Evolutionary conservation across 768 basidiomycete genomes (phyloP), one percentile per base, ranked within the genome.

Genomic region (Mycena pura): DNA sequence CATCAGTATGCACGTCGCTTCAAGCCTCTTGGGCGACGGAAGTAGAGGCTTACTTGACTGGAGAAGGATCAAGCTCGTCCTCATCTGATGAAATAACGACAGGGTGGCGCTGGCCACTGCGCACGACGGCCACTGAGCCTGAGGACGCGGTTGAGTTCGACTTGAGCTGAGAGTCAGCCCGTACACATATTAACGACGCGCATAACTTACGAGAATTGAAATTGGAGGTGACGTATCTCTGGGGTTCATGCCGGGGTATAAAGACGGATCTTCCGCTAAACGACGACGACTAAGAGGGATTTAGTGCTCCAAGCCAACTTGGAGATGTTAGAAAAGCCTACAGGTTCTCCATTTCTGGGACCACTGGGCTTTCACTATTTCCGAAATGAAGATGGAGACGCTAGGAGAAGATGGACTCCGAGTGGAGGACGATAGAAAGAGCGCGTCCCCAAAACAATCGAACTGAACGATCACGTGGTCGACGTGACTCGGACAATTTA

Each of bases 1-100:
- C 56, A 43, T 61, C 36, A 65, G 55, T 25, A 53, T 25, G 19
- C 40, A 29, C 45, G 48, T 34, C 36, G 49, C 28, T n/a, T 13
- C 5, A 39, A 44, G 25, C 13, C 24, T 13, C 19, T 13, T 6
- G 17, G 15, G 14, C 13, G n/a, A 22, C 6, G 7, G 3, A 13
- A 14, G n/a, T 6, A 13, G 1, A 9, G 9, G 32, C 50, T 45
- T 38, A 63, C 60, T 60, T 52, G 11, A 59, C 63, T 19, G 60
- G 63, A 17, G 44, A 59, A 14, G 73, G 70, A n/a, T 73, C 75
- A 6, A 59, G 39, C 34, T 62, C 57, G 46, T 65, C 64, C 21
- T 64, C 64, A 22, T 73, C 72, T 2, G 76, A 77, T 15, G 76
- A 75, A 38, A 75, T 72, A 11, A 74, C 52, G 1, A 74, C 63